Base-by-base conservation (phyloP, 345 rosid species). In the Acer yangbiense region DNA sequence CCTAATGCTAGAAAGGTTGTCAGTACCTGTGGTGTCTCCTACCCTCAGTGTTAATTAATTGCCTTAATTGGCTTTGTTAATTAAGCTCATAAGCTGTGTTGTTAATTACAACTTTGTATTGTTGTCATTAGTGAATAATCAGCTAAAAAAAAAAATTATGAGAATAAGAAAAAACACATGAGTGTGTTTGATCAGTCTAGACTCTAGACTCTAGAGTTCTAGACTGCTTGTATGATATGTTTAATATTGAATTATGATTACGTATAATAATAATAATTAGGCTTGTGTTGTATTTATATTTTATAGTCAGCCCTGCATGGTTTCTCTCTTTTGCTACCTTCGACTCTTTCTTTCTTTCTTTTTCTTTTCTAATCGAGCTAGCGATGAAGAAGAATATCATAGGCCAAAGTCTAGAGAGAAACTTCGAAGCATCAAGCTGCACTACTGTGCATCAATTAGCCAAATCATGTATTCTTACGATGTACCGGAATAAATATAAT, bases 1-100 rank as follows among this genome's bases (percentile, higher is more conserved):
- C 89, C 95, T 17, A 90, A 85, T 23, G 87, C 92, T 8, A 84
- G 72, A 41, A 86, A 69, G 78, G 72, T 89, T 16, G 81, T 76
- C 0, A 14, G 50, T 32, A 65, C 83, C 39, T 93, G 98, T 76
- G 88, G 89, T 16, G 78, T 90, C 67, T 35, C 89, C 16, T 78
- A 66, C 65, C 93, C 98, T 32, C 79, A 11, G 69, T 92, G 94
- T 80, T 90, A 77, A 78, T 17, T 13, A 18, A 46, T 55, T 52
- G 2, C 13, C 50, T 46, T 25, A 25, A 1, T 25, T 13, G 55
- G 55, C 55, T 50, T 13, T 50, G 55, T 50, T 43, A 43, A 43
- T 43, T 43, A 10, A 14, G 25, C 25, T 23, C 25, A 23, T 23
- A 23, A 23, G 29, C 18, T 65, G 17, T 35, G 43, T 32, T 0